Percentiles rank a stretch among this genome's conserved stretches.
phyloP scores from a whole-genome alignment of 1,284 basidiomycete species.

The Heterobasidion parviporum region DNA sequence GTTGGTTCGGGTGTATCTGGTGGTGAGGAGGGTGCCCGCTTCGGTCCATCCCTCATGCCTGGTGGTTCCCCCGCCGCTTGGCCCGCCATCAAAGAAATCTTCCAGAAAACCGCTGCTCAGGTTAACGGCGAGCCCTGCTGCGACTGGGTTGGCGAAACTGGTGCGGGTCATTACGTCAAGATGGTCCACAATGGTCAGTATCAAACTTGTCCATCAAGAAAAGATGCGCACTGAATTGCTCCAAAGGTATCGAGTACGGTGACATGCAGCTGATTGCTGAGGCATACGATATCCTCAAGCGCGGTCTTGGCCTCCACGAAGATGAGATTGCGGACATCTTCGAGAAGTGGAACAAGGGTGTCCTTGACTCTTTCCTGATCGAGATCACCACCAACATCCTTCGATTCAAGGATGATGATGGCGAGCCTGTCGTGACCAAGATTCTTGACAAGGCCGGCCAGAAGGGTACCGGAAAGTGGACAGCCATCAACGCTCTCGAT shows the following conservation, averaged over 20 bases:
- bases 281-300: constrained; percentile 97
- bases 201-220: constrained; percentile 9
- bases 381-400: constrained; percentile 96
- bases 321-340: constrained; percentile 89
- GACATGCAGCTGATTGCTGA: constrained; percentile 99
- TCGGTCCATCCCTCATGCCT: constrained; percentile 99
- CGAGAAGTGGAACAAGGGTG: constrained; percentile 94
- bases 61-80: constrained; percentile 93
- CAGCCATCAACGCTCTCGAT: constrained; percentile 96
- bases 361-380: constrained; percentile 98
- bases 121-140: constrained; percentile 96
- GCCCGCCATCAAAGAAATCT: constrained; percentile 97
- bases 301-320: constrained; percentile 82
- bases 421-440: constrained; percentile 84
- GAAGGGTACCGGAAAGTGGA: constrained; percentile 99
- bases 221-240: constrained; percentile 5
- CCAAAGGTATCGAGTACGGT: constrained; percentile 92
- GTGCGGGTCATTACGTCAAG: constrained; percentile 94
- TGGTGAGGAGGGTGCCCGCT: constrained; percentile 97
- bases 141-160: constrained; percentile 98
- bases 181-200: constrained; percentile 95
- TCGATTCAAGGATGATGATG: constrained; percentile 95
- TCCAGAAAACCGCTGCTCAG: constrained; percentile 97
- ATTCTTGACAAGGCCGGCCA: constrained; percentile 96
- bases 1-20: constrained; percentile 99